Evolutionary conservation across 305 asterid species (phyloP), one percentile per base, ranked within the genome.

Genomic region (Solanum hybrid): DNA sequence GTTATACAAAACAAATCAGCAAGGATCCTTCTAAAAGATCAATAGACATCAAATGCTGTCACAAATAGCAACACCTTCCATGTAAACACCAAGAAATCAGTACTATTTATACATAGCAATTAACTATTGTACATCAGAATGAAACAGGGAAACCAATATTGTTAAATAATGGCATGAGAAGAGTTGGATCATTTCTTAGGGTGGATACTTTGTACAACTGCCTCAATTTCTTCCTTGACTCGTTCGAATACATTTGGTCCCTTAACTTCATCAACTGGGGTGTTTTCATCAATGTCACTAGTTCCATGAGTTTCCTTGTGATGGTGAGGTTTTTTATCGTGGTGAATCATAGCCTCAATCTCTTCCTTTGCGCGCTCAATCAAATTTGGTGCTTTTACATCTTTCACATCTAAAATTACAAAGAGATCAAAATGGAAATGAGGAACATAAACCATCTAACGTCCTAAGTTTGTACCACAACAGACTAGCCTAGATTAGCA

Each of bases 201-300:
- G 60, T 26, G 92, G 78, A 94, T 89, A 10, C 96, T 90, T 86
- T 84, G 93, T 0, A 91, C 97, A 85, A 95, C 92, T 86, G 99
- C 99, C 94, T 95, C 99, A 27, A 95, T 78, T 92, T 96, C 99
- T 93, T 96, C 99, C 94, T 94, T 95, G 17, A 91, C 93, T 9
- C 99, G 95, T 37, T 93, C 93, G 69, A 95, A 87, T 7, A 96
- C 93, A 72, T 93, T 38, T 7, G 99, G 99, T 19, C 94, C 98
- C 88, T 95, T 96, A 31, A 96, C 94, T 88, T 94, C 96, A 87
- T 95, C 97, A 9, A 93, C 79, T 2, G 94, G 93, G 64, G 99
- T 95, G 89, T 88, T 92, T 87, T 92, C 94, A 88, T 93, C 92
- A 37, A 96, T 95, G 64, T 93, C 93, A 38, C 96, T 96, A 31